Percentiles rank a stretch among this genome's conserved stretches.
Conservation (phyloP, 805 yeast genomes). For the Saccharomycopsis javanensis region DNA sequence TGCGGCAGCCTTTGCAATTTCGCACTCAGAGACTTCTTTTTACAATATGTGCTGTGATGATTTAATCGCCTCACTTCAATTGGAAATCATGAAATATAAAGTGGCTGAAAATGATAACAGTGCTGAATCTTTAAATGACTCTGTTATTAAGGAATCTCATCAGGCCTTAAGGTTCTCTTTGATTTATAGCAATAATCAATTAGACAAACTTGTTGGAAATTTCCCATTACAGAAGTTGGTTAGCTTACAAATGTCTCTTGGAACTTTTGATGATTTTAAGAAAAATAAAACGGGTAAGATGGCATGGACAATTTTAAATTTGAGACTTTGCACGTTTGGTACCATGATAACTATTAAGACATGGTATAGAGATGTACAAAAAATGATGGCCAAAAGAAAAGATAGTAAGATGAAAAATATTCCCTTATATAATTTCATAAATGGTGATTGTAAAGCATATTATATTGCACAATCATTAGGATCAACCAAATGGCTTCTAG, state of each 20-base stretch:
- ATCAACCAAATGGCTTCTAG: conserved; percentile 14
- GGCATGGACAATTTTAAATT: conserved; percentile 17
- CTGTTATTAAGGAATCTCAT: conserved; percentile 57
- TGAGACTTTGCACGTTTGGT: conserved; percentile 16
- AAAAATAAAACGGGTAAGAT: conserved; percentile 12
- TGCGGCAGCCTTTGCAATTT: conserved; percentile 52
- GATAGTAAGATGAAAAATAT: background rate
- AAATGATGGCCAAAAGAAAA: conserved; percentile 1
- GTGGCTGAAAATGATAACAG: conserved; percentile 13
- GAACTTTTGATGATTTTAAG: conserved; percentile 26
- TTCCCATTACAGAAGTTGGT: conserved; percentile 71
- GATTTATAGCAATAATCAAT: conserved; percentile 61
- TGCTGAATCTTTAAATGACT: conserved; percentile 27
- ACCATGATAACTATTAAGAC: conserved; percentile 17
- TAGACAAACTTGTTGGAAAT: conserved; percentile 63
- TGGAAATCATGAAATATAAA: conserved; percentile 31
- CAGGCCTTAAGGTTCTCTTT: conserved; percentile 64
- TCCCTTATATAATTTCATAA: background rate
- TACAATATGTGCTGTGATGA: conserved; percentile 62
- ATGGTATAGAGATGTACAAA: conserved; percentile 16
- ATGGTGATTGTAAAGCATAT: conserved; percentile 13
- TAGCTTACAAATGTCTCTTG: conserved; percentile 59
- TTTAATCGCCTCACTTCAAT: conserved; percentile 45
- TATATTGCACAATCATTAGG: conserved; percentile 12
- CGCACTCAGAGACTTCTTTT: conserved; percentile 65